phyloP scores from a whole-genome alignment of 2,329 filamentous ascomycete species.

The Ophiosphaerella korrae region DNA sequence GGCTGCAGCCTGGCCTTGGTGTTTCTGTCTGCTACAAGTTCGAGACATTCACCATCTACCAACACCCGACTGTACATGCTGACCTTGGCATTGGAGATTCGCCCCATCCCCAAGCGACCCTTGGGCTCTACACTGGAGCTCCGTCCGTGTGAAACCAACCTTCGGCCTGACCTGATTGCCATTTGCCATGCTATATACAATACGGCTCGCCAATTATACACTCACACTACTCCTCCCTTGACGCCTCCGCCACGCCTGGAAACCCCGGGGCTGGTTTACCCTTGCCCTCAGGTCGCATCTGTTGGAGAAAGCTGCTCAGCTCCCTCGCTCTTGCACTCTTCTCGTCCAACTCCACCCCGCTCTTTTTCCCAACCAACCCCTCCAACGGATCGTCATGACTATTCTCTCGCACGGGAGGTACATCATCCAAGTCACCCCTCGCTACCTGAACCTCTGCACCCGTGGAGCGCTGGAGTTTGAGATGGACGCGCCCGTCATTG shows the following conservation, averaged over 20 bases:
- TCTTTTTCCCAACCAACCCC: slow-evolving; percentile 11
- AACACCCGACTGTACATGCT: too few relatives aligned
- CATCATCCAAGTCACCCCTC: slow-evolving; percentile 32
- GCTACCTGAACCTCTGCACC: slow-evolving; percentile 32
- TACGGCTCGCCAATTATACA: slow-evolving; percentile 5
- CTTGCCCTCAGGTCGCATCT: slow-evolving; percentile 6
- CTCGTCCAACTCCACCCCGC: slow-evolving; percentile 28
- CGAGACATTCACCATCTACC: too few relatives aligned
- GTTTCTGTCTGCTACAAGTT: too few relatives aligned
- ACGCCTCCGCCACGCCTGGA: slow-evolving; percentile 8
- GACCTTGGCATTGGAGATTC: too few relatives aligned
- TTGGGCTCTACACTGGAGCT: too few relatives aligned
- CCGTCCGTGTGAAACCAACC: too few relatives aligned
- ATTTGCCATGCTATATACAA: slow-evolving; percentile 1
- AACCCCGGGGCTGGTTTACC: background rate
- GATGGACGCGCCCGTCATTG: slow-evolving; percentile 36
- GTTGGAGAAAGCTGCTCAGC: slow-evolving; percentile 16
- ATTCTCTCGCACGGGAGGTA: slow-evolving; percentile 21
- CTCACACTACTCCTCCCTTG: slow-evolving; percentile 6
- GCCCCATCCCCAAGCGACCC: too few relatives aligned
- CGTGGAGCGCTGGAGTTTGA: slow-evolving; percentile 27
- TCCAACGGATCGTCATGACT: slow-evolving; percentile 11
- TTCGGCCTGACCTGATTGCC: background rate
- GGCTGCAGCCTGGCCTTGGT: too few relatives aligned
- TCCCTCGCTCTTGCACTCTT: slow-evolving; percentile 22